Conservation (phyloP, 495 filamentous ascomycete species). For the Podospora tetraspora region DNA sequence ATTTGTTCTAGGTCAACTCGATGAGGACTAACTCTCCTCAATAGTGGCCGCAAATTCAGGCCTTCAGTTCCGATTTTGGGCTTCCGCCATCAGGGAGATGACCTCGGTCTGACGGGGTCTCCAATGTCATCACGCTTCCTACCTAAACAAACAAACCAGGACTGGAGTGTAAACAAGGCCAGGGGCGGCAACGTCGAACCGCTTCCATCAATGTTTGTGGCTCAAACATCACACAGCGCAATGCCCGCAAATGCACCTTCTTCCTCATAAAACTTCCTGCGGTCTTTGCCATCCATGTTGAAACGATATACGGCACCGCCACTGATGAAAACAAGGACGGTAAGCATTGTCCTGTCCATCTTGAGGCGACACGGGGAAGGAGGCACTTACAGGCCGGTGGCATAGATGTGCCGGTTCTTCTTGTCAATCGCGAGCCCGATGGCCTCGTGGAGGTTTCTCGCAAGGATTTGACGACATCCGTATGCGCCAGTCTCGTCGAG, state of each 20-base stretch:
- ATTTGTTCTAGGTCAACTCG: neutral
- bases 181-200: neutral
- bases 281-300: slow-evolving; percentile 38
- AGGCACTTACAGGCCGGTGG: slow-evolving; percentile 35
- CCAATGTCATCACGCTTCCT: neutral
- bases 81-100: neutral
- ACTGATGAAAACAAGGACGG: neutral
- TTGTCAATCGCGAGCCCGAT: slow-evolving; percentile 45
- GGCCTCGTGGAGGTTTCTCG: slow-evolving; percentile 44
- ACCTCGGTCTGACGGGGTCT: neutral
- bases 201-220: neutral
- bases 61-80: neutral
- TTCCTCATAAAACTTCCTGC: slow-evolving; percentile 29
- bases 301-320: slow-evolving; percentile 44
- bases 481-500: slow-evolving; percentile 16
- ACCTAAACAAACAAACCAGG: too few relatives aligned
- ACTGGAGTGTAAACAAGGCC: neutral
- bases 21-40: neutral
- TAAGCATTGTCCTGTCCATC: neutral
- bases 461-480: slow-evolving; percentile 19
- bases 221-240: slow-evolving; percentile 16
- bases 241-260: slow-evolving; percentile 26
- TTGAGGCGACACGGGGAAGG: neutral
- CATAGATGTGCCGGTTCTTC: slow-evolving; percentile 36
- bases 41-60: too few relatives aligned